Evolutionary conservation across 331 rosid genomes (phyloP), one percentile per base, ranked within the genome.

Genomic region (Acacia concinna): DNA sequence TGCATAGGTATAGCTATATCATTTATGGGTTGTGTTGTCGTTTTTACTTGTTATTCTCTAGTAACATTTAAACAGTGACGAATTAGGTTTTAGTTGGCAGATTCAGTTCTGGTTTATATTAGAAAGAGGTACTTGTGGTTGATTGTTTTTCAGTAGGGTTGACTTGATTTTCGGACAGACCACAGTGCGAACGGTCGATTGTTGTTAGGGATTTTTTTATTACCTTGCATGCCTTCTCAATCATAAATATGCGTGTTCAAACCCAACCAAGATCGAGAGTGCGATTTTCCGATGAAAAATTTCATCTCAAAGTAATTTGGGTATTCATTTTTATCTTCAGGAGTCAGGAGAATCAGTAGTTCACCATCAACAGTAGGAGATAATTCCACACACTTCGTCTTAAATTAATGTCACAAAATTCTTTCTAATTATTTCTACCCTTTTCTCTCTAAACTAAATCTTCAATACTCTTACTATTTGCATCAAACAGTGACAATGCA

Each of bases 401-500:
- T 67, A 21, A n/a, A 67, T 67, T 67, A 21, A 67, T 21, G 35
- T 65, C 44, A 34, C 15, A 18, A 15, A 31, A 9, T 64, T 17
- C 15, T 34, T 64, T 32, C 69, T 6, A 63, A 64, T 32, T 32
- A 14, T 69, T 37, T n/a, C 6, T 1, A 28, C 7, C 10, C 20
- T 51, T 27, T 11, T 5, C 31, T 28, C 67, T 32, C 65, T 4
- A 14, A 67, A 23, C 8, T 47, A 12, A 73, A 15, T 18, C 44
- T 78, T 63, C 18, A 0, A 46, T 44, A 35, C 34, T 70, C 84
- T 11, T 18, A 68, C 65, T 78, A 69, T 73, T 23, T 74, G 66
- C 79, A 68, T 89, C 76, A 65, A 83, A 74, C 65, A 96, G 99
- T 96, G 82, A 91, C 86, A 78, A 96, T 91, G 99, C 99, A 93